Conservation (phyloP, 2,329 filamentous ascomycete genomes). For the Epichloe typhina region DNA sequence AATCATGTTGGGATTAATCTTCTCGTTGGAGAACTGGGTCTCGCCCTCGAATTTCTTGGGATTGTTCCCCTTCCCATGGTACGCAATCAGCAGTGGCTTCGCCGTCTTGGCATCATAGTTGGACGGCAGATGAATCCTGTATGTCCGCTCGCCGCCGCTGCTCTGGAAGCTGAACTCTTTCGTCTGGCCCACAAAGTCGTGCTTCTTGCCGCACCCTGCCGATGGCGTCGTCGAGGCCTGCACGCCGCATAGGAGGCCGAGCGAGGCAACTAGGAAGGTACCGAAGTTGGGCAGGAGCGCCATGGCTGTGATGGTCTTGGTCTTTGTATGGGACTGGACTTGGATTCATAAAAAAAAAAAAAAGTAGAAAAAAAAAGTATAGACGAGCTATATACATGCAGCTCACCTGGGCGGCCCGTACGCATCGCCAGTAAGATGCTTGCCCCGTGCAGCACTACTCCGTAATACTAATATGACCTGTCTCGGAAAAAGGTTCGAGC, state of each 20-base stretch:
- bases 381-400: too few species aligned
- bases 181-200: constrained; percentile 11
- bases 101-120: constrained; percentile 20
- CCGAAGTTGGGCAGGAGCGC: neutral
- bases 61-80: constrained; percentile 28
- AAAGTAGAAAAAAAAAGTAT: too few species aligned
- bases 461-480: too few species aligned
- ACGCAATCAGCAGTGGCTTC: constrained; percentile 31
- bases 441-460: too few species aligned
- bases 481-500: too few species aligned
- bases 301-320: neutral
- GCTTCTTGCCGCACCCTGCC: constrained; percentile 9
- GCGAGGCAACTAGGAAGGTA: neutral
- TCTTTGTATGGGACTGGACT: too few species aligned
- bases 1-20: constrained; percentile 23
- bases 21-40: constrained; percentile 23
- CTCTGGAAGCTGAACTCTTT: constrained; percentile 13
- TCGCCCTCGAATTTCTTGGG: constrained; percentile 20
- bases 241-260: neutral
- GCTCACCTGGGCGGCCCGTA: too few species aligned
- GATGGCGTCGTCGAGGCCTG: neutral
- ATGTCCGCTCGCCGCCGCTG: constrained; percentile 8
- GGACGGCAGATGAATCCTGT: constrained; percentile 12
- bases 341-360: too few species aligned
- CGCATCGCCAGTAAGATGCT: too few species aligned